These are phyloP conservation scores for Lachancea thermotolerans DNA, from an alignment of 805 yeast genomes.

Conservation along the genomic window DNA sequence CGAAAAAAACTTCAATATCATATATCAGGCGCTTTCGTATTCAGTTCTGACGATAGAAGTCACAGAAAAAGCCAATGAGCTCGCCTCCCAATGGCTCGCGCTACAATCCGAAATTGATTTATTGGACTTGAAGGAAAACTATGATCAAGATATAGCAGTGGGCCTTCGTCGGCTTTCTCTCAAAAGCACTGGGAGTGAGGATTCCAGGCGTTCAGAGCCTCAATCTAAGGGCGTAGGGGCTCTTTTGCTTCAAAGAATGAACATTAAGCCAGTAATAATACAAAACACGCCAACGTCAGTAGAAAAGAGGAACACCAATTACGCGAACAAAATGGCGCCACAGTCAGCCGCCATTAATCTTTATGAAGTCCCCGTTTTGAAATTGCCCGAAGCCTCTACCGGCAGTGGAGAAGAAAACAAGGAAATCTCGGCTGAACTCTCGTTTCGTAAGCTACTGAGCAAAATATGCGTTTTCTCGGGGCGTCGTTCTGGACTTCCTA, in stretches of 20 bases:
- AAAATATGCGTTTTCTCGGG: background rate
- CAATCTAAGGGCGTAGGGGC: slow-evolving; percentile 31
- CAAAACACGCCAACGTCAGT: slow-evolving; percentile 25
- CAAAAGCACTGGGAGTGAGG: background rate
- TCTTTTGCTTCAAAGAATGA: slow-evolving; percentile 36
- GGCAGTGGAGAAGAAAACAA: background rate
- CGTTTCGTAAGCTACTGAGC: background rate
- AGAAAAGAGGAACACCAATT: slow-evolving; percentile 16
- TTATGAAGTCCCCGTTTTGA: background rate
- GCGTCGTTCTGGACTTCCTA: background rate
- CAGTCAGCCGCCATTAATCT: no score
- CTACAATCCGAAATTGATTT: slow-evolving; percentile 1
- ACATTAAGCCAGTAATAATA: slow-evolving; percentile 34
- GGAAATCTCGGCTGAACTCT: background rate
- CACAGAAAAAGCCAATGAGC: slow-evolving; percentile 31
- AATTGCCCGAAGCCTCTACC: background rate
- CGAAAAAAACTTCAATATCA: slow-evolving; percentile 34
- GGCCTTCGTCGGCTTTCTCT: background rate
- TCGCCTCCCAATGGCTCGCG: slow-evolving; percentile 34
- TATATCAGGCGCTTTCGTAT: slow-evolving; percentile 37
- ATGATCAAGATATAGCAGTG: background rate
- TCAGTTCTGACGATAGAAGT: slow-evolving; percentile 34
- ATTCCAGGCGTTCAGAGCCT: background rate
- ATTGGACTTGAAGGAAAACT: background rate
- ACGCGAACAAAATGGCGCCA: background rate